Evolutionary conservation across 2,329 filamentous ascomycete genomes (phyloP), one percentile per base, ranked within the genome.

Genomic region (Penicillium sp.): DNA sequence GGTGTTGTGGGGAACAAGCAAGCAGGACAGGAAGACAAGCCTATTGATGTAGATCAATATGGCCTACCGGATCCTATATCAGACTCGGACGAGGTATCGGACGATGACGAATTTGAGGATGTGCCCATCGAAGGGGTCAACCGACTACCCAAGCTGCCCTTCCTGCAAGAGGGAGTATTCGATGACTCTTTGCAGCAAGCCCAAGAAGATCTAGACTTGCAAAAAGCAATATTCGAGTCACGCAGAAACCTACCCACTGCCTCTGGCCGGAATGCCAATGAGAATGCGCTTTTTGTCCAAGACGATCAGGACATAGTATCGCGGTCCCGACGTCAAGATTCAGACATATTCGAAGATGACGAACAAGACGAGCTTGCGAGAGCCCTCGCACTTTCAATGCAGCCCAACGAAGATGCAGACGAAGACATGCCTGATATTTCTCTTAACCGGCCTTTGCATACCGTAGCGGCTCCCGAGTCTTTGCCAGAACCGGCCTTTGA

Each of bases 61-160:
- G 70, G 82, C 83, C 71, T 75, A 37, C 72, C 75, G 12, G 70
- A 74, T 12, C 61, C 83, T 40, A 85, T 86, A 28, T 84, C 86
- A 55, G 81, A 83, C 1, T 82, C 86, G 1, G 83, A 87, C 4
- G 87, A 88, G 1, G 85, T 85, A 2, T 86, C 86, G 9, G 87
- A 87, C 55, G 90, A 91, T 4, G 89, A 91, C 2, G 90, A 91
- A 4, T 97, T 97, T 70, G 93, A 97, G 74, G 93, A 97, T 76
- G 90, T 97, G 4, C 93, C 93, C 0, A 93, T 97, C 53, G 91
- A 95, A 75, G 93, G 93, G 0, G 73, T 97, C 13, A 97, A 97
- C 70, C 85, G 93, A 55, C 79, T 97, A 17, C 92, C 93, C 0
- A 94, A 89, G 68, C 73, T 81, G 37, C 78, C 78, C 53, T 77